Conservation (phyloP, 1,139 yeast genomes). For the Blastobotrys buckinghamii region DNA sequence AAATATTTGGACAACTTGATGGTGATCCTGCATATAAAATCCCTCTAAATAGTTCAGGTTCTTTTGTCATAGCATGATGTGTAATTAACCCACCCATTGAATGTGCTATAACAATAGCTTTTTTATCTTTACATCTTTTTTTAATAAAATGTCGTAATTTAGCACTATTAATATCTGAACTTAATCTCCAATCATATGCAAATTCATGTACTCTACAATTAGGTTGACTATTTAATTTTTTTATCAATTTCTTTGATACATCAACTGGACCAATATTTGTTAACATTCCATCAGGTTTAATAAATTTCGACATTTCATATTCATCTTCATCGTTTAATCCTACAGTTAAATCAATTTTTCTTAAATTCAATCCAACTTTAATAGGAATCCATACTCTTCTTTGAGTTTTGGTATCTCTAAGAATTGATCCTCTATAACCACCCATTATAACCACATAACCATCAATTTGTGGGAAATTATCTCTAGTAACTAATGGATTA, state of each 20-base stretch:
- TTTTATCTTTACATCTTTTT: slow-evolving; percentile 38
- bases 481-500: slow-evolving; percentile 13
- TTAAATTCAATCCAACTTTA: slow-evolving; percentile 73
- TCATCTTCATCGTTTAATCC: slow-evolving; percentile 71
- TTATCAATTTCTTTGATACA: slow-evolving; percentile 56
- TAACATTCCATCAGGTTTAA: slow-evolving; percentile 72
- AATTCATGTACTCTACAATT: slow-evolving; percentile 62
- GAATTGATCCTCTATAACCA: slow-evolving; percentile 82
- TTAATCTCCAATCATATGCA: slow-evolving; percentile 89
- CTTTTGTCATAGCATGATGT: slow-evolving; percentile 65
- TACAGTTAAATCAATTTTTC: slow-evolving; percentile 60
- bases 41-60: slow-evolving; percentile 66
- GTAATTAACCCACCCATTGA: slow-evolving; percentile 92
- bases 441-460: slow-evolving; percentile 81
- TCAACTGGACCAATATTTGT: slow-evolving; percentile 87
- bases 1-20: slow-evolving; percentile 72
- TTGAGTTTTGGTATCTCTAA: slow-evolving; percentile 58
- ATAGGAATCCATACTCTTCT: slow-evolving; percentile 82
- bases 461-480: slow-evolving; percentile 40
- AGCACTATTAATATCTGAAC: slow-evolving; percentile 50
- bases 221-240: slow-evolving; percentile 50
- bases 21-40: slow-evolving; percentile 80
- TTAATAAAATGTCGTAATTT: slow-evolving; percentile 46
- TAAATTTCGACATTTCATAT: slow-evolving; percentile 39
- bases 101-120: slow-evolving; percentile 64